Conservation (phyloP, 2,329 filamentous ascomycete species). For the Sporothrix curviconia region DNA sequence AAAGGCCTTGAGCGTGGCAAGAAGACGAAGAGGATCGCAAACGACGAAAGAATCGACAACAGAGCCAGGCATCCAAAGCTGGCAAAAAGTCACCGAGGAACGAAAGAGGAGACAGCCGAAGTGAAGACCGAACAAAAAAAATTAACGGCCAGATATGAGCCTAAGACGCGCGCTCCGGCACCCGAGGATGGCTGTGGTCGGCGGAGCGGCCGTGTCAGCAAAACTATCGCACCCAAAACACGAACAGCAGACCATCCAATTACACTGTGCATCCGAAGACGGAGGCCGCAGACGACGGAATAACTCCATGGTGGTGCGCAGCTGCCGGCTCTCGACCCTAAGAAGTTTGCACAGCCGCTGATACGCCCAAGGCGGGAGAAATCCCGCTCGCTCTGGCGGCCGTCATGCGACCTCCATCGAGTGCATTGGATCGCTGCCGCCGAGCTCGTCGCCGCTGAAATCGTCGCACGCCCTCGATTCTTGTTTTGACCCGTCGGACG, state of each 20-base stretch:
- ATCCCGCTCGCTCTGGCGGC: constrained; percentile 17
- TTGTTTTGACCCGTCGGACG: constrained; percentile 47
- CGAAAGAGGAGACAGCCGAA: background rate
- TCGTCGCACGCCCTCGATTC: constrained; percentile 49
- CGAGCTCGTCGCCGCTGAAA: constrained; percentile 48
- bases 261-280: background rate
- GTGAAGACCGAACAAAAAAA: background rate
- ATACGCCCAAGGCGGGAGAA: constrained; percentile 18
- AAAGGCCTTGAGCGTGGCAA: constrained; percentile 20
- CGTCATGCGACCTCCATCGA: constrained; percentile 18
- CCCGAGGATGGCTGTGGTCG: no score
- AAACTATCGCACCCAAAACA: no score
- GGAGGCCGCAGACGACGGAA: background rate
- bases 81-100: constrained; percentile 26
- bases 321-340: constrained; percentile 7
- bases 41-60: background rate
- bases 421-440: constrained; percentile 14
- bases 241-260: background rate
- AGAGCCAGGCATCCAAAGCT: constrained; percentile 26
- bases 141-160: background rate
- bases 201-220: no score
- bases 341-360: constrained; percentile 14
- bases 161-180: background rate
- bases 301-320: constrained; percentile 14
- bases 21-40: background rate